These are phyloP conservation scores for Solanum virginianum DNA, from an alignment of 257 asterid genomes.

Conservation along the genomic window DNA sequence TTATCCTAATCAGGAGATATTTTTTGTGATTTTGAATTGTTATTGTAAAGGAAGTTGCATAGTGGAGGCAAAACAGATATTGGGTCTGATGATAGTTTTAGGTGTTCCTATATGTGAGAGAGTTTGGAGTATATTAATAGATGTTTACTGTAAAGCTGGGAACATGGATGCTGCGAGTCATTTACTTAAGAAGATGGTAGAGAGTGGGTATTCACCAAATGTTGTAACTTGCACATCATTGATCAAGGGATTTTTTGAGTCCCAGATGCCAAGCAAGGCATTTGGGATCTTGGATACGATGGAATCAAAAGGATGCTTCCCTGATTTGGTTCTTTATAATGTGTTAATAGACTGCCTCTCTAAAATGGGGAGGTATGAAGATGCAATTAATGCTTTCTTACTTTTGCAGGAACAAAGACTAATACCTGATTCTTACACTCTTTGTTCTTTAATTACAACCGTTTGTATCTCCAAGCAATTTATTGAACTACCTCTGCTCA, in stretches of 20 bases:
- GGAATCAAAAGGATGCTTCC: conserved; percentile 43
- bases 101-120: conserved; percentile 41
- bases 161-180: conserved; percentile 39
- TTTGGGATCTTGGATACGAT: conserved; percentile 33
- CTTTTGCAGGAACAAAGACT: conserved; percentile 38
- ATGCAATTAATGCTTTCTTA: conserved; percentile 46
- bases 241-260: conserved; percentile 52
- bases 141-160: conserved; percentile 39
- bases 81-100: conserved; percentile 44
- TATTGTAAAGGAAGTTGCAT: conserved; percentile 36
- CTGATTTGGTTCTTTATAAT: conserved; percentile 63
- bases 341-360: conserved; percentile 61
- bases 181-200: conserved; percentile 47
- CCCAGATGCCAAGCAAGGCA: conserved; percentile 38
- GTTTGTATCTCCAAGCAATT: conserved; percentile 46
- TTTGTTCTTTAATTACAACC: conserved; percentile 42
- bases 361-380: conserved; percentile 53
- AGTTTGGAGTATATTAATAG: conserved; percentile 54
- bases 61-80: conserved; percentile 46
- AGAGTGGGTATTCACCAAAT: conserved; percentile 48
- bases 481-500: conserved; percentile 46
- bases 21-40: conserved; percentile 42
- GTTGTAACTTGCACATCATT: conserved; percentile 55
- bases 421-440: conserved; percentile 63
- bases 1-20: conserved; percentile 48